Percentiles rank a stretch among this genome's conserved stretches.
phyloP scores from a whole-genome alignment of 1,284 basidiomycete species.

The Leccinum pachyderme region DNA sequence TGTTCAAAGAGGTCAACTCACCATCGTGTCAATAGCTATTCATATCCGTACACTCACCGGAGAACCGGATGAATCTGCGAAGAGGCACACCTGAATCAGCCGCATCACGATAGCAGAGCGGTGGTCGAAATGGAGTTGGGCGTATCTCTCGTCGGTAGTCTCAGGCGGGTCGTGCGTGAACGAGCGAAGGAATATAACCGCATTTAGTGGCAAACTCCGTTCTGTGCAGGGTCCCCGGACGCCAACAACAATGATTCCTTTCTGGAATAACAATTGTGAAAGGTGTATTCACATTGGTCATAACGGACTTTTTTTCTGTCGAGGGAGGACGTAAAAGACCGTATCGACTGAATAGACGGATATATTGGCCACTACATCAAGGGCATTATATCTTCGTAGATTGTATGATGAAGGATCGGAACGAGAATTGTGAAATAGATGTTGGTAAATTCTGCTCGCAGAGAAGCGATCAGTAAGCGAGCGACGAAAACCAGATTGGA shows the following conservation, averaged over 20 bases:
- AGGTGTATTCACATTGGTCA: constrained; percentile 8
- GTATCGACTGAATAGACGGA: constrained; percentile 9
- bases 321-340: constrained; percentile 7
- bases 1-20: not conserved
- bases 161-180: not conserved
- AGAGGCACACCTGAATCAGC: not conserved
- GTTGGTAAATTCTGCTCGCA: constrained; percentile 20
- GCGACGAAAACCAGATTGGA: not conserved
- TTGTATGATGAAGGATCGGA: constrained; percentile 9
- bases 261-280: constrained; percentile 1
- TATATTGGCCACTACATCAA: constrained; percentile 4
- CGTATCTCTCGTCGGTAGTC: not conserved
- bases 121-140: not conserved
- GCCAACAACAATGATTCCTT: constrained; percentile 1
- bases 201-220: not conserved
- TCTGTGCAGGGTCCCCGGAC: not conserved
- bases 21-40: not conserved
- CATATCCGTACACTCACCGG: not conserved
- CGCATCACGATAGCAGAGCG: not conserved
- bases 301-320: constrained; percentile 7
- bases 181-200: not conserved
- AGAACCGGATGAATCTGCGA: not conserved
- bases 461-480: constrained; percentile 3
- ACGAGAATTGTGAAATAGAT: constrained; percentile 5
- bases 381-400: constrained; percentile 19